phyloP scores from a whole-genome alignment of 306 rosid species.

The Canavalia gladiata region DNA sequence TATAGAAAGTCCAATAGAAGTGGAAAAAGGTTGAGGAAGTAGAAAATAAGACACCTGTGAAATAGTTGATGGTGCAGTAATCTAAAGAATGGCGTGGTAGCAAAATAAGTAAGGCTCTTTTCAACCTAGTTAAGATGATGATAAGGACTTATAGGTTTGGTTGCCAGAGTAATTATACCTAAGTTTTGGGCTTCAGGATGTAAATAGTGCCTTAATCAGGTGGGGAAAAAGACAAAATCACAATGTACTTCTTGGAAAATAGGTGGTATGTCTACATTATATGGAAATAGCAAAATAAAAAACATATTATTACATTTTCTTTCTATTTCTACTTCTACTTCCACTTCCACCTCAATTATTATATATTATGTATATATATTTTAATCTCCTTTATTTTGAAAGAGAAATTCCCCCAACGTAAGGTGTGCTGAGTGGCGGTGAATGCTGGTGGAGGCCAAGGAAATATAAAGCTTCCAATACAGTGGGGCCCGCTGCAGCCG shows the following conservation, averaged over 20 bases:
- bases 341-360: background rate
- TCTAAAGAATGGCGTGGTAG: constrained; percentile 38
- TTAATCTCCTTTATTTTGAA: background rate
- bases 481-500: constrained; percentile 61
- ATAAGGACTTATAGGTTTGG: constrained; percentile 45
- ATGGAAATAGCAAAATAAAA: constrained; percentile 58
- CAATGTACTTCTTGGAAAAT: constrained; percentile 59
- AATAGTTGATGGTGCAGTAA: constrained; percentile 53
- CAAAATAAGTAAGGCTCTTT: constrained; percentile 30
- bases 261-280: constrained; percentile 60
- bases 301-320: constrained; percentile 40
- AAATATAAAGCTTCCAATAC: background rate
- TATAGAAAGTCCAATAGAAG: constrained; percentile 64
- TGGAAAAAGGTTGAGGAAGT: constrained; percentile 47
- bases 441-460: constrained; percentile 5
- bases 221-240: constrained; percentile 40
- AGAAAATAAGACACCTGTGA: constrained; percentile 55
- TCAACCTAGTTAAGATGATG: constrained; percentile 29
- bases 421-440: constrained; percentile 35
- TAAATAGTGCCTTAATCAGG: constrained; percentile 57
- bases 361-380: too few species aligned
- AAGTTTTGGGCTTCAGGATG: constrained; percentile 73
- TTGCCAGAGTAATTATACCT: constrained; percentile 65
- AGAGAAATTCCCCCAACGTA: background rate
- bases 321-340: constrained; percentile 1